phyloP scores from a whole-genome alignment of 345 rosid species.

The Toxicodendron radicans region DNA sequence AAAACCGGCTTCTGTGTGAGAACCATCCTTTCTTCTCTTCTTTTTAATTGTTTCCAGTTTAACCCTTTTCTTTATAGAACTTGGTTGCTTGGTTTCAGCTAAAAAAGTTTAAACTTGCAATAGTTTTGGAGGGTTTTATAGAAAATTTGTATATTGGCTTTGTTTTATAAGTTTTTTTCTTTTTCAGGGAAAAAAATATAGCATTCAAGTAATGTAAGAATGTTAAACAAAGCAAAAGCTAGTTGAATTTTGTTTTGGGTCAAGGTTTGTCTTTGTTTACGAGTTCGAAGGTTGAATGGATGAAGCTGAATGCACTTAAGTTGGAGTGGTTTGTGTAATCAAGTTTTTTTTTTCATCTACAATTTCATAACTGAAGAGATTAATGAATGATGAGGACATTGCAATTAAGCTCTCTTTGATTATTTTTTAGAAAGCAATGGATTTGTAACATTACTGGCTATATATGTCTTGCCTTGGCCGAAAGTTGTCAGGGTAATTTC shows the following conservation, averaged over 20 bases:
- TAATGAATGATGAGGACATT: background rate
- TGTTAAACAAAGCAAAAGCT: background rate
- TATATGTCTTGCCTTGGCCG: background rate
- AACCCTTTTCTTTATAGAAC: background rate
- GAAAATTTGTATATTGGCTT: background rate
- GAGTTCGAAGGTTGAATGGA: background rate
- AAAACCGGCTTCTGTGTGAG: constrained; percentile 90
- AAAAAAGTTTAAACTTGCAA: background rate
- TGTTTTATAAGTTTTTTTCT: background rate
- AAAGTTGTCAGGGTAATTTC: background rate
- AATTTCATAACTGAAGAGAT: background rate
- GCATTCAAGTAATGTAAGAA: background rate
- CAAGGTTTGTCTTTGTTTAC: background rate
- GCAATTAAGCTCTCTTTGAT: background rate
- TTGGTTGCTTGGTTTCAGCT: background rate
- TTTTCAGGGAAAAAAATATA: too few species aligned
- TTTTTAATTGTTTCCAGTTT: background rate
- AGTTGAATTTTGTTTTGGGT: background rate
- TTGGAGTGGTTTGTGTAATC: too few species aligned
- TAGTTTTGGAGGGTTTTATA: background rate
- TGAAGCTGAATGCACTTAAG: background rate
- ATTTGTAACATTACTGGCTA: background rate
- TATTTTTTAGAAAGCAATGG: background rate
- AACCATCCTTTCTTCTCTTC: constrained; percentile 34
- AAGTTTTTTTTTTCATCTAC: background rate